Evolutionary conservation across 1,284 basidiomycete species (phyloP).

Genomic region (Fomitopsis palustris): DNA sequence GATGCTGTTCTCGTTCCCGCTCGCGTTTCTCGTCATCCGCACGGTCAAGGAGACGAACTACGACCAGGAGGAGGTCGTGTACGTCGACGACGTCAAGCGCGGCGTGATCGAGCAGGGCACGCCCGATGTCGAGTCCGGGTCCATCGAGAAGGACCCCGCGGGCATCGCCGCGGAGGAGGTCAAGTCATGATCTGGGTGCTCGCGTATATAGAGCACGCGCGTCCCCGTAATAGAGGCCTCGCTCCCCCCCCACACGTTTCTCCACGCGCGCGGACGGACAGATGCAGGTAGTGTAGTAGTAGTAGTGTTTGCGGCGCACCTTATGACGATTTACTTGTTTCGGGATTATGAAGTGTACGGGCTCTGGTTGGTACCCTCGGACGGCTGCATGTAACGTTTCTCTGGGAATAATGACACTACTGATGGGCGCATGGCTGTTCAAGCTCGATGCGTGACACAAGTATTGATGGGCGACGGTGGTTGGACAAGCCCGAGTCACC

Average conservation of each 20-base stretch:
- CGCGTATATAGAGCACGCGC: neutral
- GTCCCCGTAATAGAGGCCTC: neutral
- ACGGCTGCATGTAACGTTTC: neutral
- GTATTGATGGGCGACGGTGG: neutral
- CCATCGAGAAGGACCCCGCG: conserved; percentile 10
- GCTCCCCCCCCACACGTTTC: no score
- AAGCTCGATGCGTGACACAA: neutral
- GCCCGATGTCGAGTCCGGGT: conserved; percentile 1
- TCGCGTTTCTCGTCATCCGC: conserved; percentile 33
- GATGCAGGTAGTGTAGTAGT: neutral
- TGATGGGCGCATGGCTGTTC: neutral
- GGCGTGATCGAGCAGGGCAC: conserved; percentile 18
- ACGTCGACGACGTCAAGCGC: conserved; percentile 28
- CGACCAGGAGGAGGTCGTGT: conserved; percentile 31
- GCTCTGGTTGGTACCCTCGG: neutral
- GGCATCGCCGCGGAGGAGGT: neutral
- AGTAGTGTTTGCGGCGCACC: neutral
- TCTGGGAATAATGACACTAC: neutral
- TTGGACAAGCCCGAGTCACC: neutral
- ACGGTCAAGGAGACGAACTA: conserved; percentile 39
- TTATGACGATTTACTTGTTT: neutral
- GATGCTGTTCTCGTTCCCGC: conserved; percentile 35
- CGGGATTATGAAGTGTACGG: neutral
- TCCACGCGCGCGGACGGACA: neutral
- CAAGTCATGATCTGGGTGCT: conserved; percentile 1